Conservation (phyloP, 2,329 filamentous ascomycete genomes). For the Exserohilum turcica region DNA sequence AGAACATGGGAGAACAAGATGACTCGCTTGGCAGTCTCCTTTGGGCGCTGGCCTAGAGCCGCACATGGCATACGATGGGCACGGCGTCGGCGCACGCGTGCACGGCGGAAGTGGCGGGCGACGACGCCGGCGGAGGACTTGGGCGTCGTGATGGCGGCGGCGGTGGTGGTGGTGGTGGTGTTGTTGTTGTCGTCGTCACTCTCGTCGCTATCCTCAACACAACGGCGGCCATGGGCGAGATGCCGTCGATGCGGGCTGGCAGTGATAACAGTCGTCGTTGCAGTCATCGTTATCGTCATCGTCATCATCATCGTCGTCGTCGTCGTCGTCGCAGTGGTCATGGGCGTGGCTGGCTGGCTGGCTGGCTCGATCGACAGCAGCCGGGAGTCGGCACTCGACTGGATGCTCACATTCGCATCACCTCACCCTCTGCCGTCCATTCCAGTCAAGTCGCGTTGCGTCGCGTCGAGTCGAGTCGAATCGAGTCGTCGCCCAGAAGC, state of each 20-base stretch:
- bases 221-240: too few relatives aligned
- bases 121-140: neutral
- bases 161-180: too few relatives aligned
- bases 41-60: conserved; percentile 7
- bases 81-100: neutral
- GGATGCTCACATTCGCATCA: too few relatives aligned
- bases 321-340: neutral
- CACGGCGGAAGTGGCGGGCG: conserved; percentile 6
- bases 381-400: too few relatives aligned
- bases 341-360: neutral
- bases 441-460: too few relatives aligned
- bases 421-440: too few relatives aligned
- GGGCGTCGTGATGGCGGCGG: neutral
- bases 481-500: too few relatives aligned
- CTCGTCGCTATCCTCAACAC: neutral
- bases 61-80: conserved; percentile 9
- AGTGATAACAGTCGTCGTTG: too few relatives aligned
- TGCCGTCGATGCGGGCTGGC: too few relatives aligned
- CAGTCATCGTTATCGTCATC: too few relatives aligned
- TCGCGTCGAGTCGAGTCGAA: too few relatives aligned
- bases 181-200: neutral
- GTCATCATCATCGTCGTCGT: neutral
- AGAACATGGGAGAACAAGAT: conserved; percentile 6
- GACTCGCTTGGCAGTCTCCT: conserved; percentile 9
- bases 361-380: neutral